Evolutionary conservation across 345 rosid genomes (phyloP), one percentile per base, ranked within the genome.

Genomic region (Gossypium stocksii): DNA sequence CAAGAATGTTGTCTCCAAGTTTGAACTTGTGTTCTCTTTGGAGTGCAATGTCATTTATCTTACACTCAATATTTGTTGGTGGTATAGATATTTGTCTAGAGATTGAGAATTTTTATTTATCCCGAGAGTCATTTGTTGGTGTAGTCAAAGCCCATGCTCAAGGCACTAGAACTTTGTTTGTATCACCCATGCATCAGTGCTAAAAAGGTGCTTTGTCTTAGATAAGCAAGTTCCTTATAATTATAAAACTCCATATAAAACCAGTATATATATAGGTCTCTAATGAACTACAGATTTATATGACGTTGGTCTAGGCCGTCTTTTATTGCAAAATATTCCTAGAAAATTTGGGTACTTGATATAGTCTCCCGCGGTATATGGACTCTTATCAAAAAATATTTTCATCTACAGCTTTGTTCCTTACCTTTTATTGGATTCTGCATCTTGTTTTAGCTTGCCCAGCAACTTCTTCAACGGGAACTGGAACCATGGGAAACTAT

Each of bases 401-500:
- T 34, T 27, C 9, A 7, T 61, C 44, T 29, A 27, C n/a, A 29
- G 23, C 63, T 58, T 5, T 62, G 16, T 29, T 0, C 20, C 7
- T 25, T 9, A 59, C 25, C 41, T 62, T 62, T 61, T 13, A 58
- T 58, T 67, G 73, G 11, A n/a, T 61, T 74, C 57, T 59, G 41
- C 54, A 8, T 17, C 38, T 73, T 71, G 17, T 75, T 77, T n/a
- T 56, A 95, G 99, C 82, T 85, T 88, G 94, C 81, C 58, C 96
- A 89, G 59, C 86, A 86, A 60, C 73, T 84, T 15, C 74, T 95
- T 60, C 89, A 90, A 71, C 90, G 99, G 82, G 97, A 95, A 74
- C 86, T 95, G 34, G 96, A 93, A 82, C 89, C 99, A 3, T 95
- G 97, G 98, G 99, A 95, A 79, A 90, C 92, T 25, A 86, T 95